Percentiles rank a stretch among this genome's conserved stretches.
phyloP scores from a whole-genome alignment of 495 filamentous ascomycete genomes.

The Niebla homalea region DNA sequence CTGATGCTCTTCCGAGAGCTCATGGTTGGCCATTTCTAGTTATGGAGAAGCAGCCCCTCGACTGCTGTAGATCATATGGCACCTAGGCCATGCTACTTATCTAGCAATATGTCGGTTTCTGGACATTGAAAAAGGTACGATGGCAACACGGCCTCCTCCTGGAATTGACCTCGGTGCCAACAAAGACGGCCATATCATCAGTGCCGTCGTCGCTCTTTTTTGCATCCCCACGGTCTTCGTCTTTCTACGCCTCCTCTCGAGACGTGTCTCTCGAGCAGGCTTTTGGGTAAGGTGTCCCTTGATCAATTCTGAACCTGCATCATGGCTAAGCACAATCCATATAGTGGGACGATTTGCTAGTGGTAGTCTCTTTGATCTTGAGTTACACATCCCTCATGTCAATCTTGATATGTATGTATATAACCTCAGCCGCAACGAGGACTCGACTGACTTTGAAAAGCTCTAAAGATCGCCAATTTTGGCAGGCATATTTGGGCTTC shows the following conservation, averaged over 20 bases:
- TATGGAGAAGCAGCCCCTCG: not conserved
- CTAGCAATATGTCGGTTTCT: not conserved
- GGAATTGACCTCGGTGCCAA: conserved; percentile 28
- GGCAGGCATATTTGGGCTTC: conserved; percentile 11
- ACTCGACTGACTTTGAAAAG: not conserved
- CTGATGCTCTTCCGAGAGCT: too few species aligned
- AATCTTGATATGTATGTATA: conserved; percentile 8
- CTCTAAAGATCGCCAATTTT: conserved; percentile 6
- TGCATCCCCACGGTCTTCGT: conserved; percentile 25
- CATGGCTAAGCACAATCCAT: too few species aligned
- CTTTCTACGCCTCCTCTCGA: conserved; percentile 20
- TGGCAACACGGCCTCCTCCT: conserved; percentile 32
- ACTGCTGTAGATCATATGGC: not conserved
- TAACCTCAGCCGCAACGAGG: not conserved
- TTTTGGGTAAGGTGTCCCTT: conserved; percentile 11
- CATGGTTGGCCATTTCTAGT: not conserved
- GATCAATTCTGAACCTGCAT: too few species aligned
- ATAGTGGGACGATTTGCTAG: conserved; percentile 26
- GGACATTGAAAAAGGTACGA: conserved; percentile 5
- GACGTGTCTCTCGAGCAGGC: conserved; percentile 18
- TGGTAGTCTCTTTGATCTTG: conserved; percentile 16
- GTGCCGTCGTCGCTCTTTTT: conserved; percentile 9
- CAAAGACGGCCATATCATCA: not conserved
- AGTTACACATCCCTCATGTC: conserved; percentile 1
- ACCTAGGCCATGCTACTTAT: too few species aligned